Evolutionary conservation across 805 yeast genomes (phyloP), one percentile per base, ranked within the genome.

Genomic region (Kockiozyma suomiensis): DNA sequence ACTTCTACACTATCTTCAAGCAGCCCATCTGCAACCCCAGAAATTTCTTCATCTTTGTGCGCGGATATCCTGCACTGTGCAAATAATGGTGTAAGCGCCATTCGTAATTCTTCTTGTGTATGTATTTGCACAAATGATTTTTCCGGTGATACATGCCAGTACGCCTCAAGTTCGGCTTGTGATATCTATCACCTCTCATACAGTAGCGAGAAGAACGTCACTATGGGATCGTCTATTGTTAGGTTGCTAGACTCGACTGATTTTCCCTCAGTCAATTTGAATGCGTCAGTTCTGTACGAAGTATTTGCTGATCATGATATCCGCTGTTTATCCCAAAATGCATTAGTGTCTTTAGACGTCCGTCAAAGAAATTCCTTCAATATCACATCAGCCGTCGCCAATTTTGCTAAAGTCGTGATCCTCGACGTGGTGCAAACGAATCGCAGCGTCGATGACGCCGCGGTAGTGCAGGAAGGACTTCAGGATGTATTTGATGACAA

Each of bases 341-440:
- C 61, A n/a, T 52, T 60, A n/a, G 52, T 60, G n/a, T 37, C 64
- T 12, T 56, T 60, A 43, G 21, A 50, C 28, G 37, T 40, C 28
- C 41, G 42, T 21, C 13, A 28, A 17, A 1, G 17, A 19, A 19
- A n/a, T 17, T 15, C 46, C 23, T 51, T 54, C 33, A 43, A 56
- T 25, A 41, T 60, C 37, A 51, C 64, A 19, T 25, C 41, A 1
- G 33, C 55, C 13, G 60, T 52, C 12, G 47, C 37, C 45, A 28
- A 46, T 26, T 61, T 58, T 37, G 61, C 65, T 1, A 40, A 48
- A 19, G 17, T 54, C 21, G 59, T 54, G 19, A 49, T 61, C 4
- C 51, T 61, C 30, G 55, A 58, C 41, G 62, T 61, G 25, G 43
- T 54, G 17, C 65, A 61, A 30, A 54, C 59, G 15, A 54, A 57